Evolutionary conservation across 805 yeast species (phyloP).

Genomic region (Metschnikowia kunwiensis): DNA sequence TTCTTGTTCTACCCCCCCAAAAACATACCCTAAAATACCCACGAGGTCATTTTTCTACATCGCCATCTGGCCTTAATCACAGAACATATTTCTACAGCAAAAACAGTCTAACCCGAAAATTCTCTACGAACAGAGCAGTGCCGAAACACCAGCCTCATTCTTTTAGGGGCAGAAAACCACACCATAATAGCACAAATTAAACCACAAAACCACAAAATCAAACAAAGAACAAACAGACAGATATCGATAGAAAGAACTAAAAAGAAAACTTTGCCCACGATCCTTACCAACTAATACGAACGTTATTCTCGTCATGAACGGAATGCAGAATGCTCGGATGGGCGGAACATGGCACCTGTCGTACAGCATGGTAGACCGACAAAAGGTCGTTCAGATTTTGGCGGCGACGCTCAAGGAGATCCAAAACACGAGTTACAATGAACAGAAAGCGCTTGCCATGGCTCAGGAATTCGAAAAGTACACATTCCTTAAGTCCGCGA

Average conservation of each 20-base stretch:
- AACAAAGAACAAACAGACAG: not conserved
- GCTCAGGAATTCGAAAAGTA: constrained; percentile 73
- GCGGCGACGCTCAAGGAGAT: constrained; percentile 37
- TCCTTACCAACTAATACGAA: no score
- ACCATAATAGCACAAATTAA: no score
- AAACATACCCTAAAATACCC: no score
- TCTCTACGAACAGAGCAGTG: no score
- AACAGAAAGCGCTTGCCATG: constrained; percentile 38
- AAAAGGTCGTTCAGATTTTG: constrained; percentile 39
- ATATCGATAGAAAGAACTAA: not conserved
- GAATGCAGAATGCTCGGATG: constrained; percentile 21
- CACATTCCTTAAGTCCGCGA: constrained; percentile 55
- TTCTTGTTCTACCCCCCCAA: no score
- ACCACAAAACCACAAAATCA: not conserved
- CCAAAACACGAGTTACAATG: constrained; percentile 32
- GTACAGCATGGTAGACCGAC: constrained; percentile 32
- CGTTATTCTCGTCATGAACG: constrained; percentile 16
- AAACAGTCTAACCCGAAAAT: no score
- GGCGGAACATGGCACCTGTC: constrained; percentile 27
- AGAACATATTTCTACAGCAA: no score
- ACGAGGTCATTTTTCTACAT: no score
- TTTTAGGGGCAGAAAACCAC: no score
- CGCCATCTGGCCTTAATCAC: no score
- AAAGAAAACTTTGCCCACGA: not conserved
- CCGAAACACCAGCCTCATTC: no score